Conservation (phyloP, 177 flowering plant species). For the Vitis hybrid region DNA sequence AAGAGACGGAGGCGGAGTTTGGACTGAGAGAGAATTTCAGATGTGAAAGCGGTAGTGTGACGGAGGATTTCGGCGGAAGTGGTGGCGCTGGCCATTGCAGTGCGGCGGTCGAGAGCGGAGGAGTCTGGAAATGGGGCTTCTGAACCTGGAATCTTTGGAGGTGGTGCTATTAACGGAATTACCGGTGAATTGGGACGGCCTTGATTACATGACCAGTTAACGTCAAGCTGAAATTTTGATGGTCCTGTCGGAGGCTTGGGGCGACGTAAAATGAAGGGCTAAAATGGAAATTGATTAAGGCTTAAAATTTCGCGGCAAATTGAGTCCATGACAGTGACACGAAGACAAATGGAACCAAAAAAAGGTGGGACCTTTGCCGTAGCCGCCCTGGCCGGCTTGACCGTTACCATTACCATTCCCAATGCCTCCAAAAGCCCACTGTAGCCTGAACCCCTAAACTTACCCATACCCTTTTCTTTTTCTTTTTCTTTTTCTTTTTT, state of each 20-base stretch:
- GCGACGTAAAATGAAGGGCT: background rate
- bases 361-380: background rate
- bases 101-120: constrained; percentile 4
- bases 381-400: constrained; percentile 3
- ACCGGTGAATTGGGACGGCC: constrained; percentile 9
- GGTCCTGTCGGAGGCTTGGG: background rate
- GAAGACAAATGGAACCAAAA: background rate
- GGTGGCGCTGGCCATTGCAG: constrained; percentile 22
- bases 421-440: background rate
- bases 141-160: background rate
- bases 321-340: background rate
- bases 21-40: constrained; percentile 32
- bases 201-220: constrained; percentile 6
- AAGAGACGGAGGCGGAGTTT: constrained; percentile 47
- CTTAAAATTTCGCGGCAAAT: background rate
- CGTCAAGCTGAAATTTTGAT: background rate
- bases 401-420: background rate
- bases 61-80: constrained; percentile 42
- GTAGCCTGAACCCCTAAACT: too few species aligned
- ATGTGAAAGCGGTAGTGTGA: constrained; percentile 43
- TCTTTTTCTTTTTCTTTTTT: too few species aligned
- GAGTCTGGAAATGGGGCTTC: background rate
- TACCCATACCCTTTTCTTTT: too few species aligned
- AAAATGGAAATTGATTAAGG: background rate
- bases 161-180: background rate